Evolutionary conservation across 139 green algal genomes (phyloP).

Genomic region (Coelastrella sp.): DNA sequence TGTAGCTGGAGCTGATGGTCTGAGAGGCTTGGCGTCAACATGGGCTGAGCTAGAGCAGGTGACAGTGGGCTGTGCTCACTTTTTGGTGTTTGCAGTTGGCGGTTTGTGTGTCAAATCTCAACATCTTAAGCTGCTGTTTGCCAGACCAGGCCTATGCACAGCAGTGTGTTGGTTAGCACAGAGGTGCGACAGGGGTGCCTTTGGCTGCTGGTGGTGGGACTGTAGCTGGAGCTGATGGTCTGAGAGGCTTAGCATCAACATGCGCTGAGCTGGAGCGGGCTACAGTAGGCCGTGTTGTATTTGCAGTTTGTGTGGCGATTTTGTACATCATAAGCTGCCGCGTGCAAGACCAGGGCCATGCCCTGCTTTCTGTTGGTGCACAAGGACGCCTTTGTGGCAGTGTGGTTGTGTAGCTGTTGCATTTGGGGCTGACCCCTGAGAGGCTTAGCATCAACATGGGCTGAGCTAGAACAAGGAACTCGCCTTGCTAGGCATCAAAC

Average conservation of each 20-base stretch:
- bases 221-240: not conserved
- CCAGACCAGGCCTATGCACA: no score
- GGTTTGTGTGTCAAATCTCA: no score
- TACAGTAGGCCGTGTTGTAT: not conserved
- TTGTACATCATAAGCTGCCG: no score
- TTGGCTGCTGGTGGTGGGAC: not conserved
- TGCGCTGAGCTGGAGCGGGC: conserved; percentile 49
- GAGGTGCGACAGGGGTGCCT: not conserved
- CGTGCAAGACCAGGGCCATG: no score
- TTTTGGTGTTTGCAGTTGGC: not conserved
- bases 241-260: conserved; percentile 26
- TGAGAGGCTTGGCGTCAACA: conserved; percentile 28
- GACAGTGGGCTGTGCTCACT: not conserved
- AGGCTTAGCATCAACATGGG: conserved; percentile 37
- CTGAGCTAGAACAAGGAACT: conserved; percentile 43
- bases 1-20: not conserved
- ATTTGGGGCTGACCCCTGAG: not conserved
- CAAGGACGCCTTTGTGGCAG: not conserved
- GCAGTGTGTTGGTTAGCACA: not conserved
- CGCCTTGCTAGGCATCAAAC: no score
- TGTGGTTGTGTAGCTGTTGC: not conserved
- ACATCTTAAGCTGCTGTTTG: no score
- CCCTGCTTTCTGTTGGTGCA: not conserved
- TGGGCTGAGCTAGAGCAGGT: conserved; percentile 51
- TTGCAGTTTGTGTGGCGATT: not conserved